Conservation (phyloP, 1,139 yeast species). For the Hyphopichia pseudoburtonii region DNA sequence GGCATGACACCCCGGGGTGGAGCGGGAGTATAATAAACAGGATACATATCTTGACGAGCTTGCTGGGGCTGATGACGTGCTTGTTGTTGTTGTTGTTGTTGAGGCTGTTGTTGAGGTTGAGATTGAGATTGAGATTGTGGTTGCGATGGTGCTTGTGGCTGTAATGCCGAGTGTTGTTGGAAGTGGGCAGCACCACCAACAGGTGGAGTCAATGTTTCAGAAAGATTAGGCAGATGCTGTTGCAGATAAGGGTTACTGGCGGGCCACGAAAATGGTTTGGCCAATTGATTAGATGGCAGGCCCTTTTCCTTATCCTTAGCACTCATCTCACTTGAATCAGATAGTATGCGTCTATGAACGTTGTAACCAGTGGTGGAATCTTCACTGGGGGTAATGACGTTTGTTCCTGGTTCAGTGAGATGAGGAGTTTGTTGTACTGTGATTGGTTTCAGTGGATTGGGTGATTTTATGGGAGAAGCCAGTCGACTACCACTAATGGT, state of each 20-base stretch:
- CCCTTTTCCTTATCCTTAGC: slow-evolving; percentile 7
- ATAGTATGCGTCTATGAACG: slow-evolving; percentile 27
- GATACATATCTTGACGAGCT: slow-evolving; percentile 23
- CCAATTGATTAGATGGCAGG: slow-evolving; percentile 16
- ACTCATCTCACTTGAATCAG: slow-evolving; percentile 26
- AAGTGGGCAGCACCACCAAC: background rate
- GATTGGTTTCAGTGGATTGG: no score
- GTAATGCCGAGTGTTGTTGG: slow-evolving; percentile 8
- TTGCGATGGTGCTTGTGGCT: slow-evolving; percentile 13
- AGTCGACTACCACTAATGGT: no score
- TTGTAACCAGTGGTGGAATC: no score
- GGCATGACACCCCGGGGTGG: slow-evolving; percentile 7
- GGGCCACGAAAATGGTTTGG: slow-evolving; percentile 13
- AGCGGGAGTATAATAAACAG: slow-evolving; percentile 24
- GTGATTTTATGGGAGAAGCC: background rate
- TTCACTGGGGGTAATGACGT: no score
- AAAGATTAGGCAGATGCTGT: slow-evolving; percentile 5
- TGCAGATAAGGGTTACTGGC: background rate
- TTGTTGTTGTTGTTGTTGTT: slow-evolving; percentile 15
- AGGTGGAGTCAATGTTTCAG: slow-evolving; percentile 4
- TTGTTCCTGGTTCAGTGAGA: no score
- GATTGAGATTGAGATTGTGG: slow-evolving; percentile 8
- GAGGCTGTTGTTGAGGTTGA: slow-evolving; percentile 11
- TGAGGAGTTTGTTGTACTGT: no score
- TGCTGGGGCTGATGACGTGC: background rate